phyloP scores from a whole-genome alignment of 2,329 filamentous ascomycete genomes.

The Paraphoma sp. region DNA sequence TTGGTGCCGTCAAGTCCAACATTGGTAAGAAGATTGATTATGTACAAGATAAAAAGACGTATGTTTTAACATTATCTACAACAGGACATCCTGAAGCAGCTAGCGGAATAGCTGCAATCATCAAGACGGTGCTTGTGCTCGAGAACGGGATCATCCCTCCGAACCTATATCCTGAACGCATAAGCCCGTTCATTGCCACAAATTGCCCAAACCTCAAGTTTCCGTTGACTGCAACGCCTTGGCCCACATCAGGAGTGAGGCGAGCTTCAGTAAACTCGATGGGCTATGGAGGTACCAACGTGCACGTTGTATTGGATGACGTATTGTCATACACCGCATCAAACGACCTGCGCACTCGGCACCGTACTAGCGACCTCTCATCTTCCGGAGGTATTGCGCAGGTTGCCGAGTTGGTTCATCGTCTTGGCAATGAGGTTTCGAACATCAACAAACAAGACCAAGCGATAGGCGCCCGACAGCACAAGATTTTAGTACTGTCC shows the following conservation, averaged over 20 bases:
- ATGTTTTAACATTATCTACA: slow-evolving; percentile 30
- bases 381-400: background rate
- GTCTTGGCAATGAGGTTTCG: no score
- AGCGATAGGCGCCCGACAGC: no score
- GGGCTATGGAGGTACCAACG: slow-evolving; percentile 29
- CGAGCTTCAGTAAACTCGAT: slow-evolving; percentile 29
- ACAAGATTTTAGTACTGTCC: background rate
- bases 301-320: slow-evolving; percentile 18
- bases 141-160: slow-evolving; percentile 43
- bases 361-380: background rate
- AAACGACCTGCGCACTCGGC: background rate
- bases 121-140: slow-evolving; percentile 30
- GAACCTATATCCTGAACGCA: slow-evolving; percentile 32
- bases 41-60: background rate
- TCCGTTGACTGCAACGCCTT: slow-evolving; percentile 1
- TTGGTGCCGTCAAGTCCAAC: slow-evolving; percentile 33
- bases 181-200: slow-evolving; percentile 27
- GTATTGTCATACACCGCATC: background rate
- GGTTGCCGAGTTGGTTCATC: background rate
- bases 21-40: background rate
- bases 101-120: slow-evolving; percentile 27
- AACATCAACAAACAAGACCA: no score
- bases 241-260: slow-evolving; percentile 3
- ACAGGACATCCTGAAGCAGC: slow-evolving; percentile 31
- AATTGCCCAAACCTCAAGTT: slow-evolving; percentile 1